A percentile compares a stretch with the other conserved stretches of the same genome.
Conservation (phyloP, 163 green algal genomes). For the Chlorella variabilis region DNA sequence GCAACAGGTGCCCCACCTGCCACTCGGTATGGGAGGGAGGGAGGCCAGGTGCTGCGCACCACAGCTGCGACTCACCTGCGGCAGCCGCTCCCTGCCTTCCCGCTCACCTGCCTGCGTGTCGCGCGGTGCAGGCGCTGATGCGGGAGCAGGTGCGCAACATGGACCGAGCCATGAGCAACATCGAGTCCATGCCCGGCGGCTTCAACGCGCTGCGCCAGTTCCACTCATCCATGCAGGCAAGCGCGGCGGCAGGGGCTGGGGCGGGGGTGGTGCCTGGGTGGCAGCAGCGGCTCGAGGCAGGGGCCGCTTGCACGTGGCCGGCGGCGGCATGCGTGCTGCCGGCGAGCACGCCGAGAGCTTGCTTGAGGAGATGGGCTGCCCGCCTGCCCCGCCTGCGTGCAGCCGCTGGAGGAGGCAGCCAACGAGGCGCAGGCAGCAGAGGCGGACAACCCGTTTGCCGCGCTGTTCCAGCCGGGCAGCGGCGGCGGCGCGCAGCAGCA, state of each 20-base stretch:
- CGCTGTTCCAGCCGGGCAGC: slow-evolving; percentile 66
- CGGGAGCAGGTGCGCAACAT: slow-evolving; percentile 93
- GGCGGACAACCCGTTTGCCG: slow-evolving; percentile 80
- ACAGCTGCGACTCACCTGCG: too few relatives aligned
- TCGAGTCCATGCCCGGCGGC: slow-evolving; percentile 94
- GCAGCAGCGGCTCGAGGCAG: too few relatives aligned
- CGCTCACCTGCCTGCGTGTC: too few relatives aligned
- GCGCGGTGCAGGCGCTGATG: slow-evolving; percentile 82
- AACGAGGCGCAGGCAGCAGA: slow-evolving; percentile 28
- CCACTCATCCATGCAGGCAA: slow-evolving; percentile 89
- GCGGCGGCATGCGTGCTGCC: too few relatives aligned
- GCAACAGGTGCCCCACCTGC: too few relatives aligned
- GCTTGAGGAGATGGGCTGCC: too few relatives aligned
- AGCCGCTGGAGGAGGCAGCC: slow-evolving; percentile 79
- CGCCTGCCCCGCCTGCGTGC: slow-evolving; percentile 5
- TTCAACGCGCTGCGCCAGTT: slow-evolving; percentile 96
- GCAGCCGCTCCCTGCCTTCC: too few relatives aligned
- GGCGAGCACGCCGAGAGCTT: too few relatives aligned
- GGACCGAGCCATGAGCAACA: slow-evolving; percentile 92
- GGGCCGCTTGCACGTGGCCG: too few relatives aligned
- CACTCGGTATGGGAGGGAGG: too few relatives aligned
- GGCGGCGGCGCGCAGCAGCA: slow-evolving; percentile 7
- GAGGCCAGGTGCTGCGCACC: too few relatives aligned
- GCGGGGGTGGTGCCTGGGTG: too few relatives aligned
- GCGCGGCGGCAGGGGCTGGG: background rate